Percentiles rank a stretch among this genome's conserved stretches.
These are phyloP conservation scores for Trichophyton schoenleinii DNA, from an alignment of 2,329 filamentous ascomycete species.

Conservation along the genomic window DNA sequence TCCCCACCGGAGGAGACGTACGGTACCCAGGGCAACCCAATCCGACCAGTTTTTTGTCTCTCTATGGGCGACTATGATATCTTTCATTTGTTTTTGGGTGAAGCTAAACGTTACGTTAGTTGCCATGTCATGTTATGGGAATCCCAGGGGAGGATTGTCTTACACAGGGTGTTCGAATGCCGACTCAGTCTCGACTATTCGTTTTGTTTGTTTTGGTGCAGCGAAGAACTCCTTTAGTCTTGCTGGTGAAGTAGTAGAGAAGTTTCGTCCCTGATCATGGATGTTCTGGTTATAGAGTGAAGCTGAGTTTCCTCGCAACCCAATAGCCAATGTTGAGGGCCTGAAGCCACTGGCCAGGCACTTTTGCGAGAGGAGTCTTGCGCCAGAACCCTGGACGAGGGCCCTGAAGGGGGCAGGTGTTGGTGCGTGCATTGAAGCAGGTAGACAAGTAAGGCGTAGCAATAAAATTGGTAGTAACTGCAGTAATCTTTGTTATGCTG, in stretches of 20 bases:
- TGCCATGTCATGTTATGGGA: background rate
- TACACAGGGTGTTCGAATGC: slow-evolving; percentile 57
- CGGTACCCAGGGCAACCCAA: slow-evolving; percentile 61
- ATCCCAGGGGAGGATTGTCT: slow-evolving; percentile 9
- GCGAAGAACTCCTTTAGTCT: slow-evolving; percentile 46
- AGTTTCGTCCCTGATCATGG: slow-evolving; percentile 17
- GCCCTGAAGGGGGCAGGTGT: slow-evolving; percentile 5
- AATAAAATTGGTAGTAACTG: background rate
- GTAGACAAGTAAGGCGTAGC: background rate
- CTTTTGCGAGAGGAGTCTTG: slow-evolving; percentile 11
- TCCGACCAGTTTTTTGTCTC: slow-evolving; percentile 61
- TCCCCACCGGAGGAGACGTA: slow-evolving; percentile 62
- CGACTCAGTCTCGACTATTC: slow-evolving; percentile 50
- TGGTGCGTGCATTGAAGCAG: slow-evolving; percentile 2
- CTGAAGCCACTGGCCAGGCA: slow-evolving; percentile 6
- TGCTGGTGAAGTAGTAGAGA: slow-evolving; percentile 27
- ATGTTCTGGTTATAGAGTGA: background rate
- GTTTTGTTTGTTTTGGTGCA: slow-evolving; percentile 42
- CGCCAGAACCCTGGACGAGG: slow-evolving; percentile 9
- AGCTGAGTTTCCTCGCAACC: slow-evolving; percentile 5
- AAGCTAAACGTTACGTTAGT: slow-evolving; percentile 35
- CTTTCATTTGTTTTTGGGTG: slow-evolving; percentile 64
- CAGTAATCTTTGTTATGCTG: background rate
- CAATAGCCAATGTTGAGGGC: slow-evolving; percentile 3
- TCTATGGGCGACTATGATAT: slow-evolving; percentile 64